Evolutionary conservation across 306 rosid genomes (phyloP), one percentile per base, ranked within the genome.

Genomic region (Pyrus pyrifolia): DNA sequence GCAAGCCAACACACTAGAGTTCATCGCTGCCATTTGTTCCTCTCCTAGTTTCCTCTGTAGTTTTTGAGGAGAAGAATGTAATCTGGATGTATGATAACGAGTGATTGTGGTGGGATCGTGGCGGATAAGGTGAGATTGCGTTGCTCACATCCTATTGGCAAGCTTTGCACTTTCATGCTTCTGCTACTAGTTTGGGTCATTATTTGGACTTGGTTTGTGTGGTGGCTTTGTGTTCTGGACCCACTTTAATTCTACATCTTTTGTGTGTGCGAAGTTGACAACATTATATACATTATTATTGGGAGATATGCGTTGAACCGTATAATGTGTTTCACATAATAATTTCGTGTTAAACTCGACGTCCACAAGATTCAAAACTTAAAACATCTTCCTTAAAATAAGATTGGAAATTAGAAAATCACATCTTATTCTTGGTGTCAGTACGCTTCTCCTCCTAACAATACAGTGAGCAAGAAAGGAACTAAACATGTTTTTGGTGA

Each of bases 91-190:
- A 72, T 42, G 45, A 83, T 70, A 64, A 67, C 82, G 81, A 65
- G 79, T 45, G 69, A 52, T 40, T 57, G 93, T 88, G 97, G 97
- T 87, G 73, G 76, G 87, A 69, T 89, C 83, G 92, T 92, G 97
- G 99, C 2, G 21, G 55, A 95, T 92, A 95, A 92, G 97, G 91
- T 89, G 84, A 86, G 99, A 90, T 90, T 92, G 79, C 91, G 87
- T 85, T 72, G 30, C 72, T 92, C 89, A 6, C 2, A 49, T 49
- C 55, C 86, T 78, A 92, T 89, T 94, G 97, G 91, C 83, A 91
- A 79, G 38, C 82, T 72, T 75, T 62, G 73, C 74, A 68, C 76
- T 67, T 68, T 59, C 0, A 15, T 49, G 55, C 21, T 49, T 49
- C 55, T 49, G 31, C 67, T 18, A 1, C 11, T 22, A 38, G 29